Percentiles rank a stretch among this genome's conserved stretches.
Conservation (phyloP, 2,329 filamentous ascomycete genomes). For the Fusarium albosuccineum region DNA sequence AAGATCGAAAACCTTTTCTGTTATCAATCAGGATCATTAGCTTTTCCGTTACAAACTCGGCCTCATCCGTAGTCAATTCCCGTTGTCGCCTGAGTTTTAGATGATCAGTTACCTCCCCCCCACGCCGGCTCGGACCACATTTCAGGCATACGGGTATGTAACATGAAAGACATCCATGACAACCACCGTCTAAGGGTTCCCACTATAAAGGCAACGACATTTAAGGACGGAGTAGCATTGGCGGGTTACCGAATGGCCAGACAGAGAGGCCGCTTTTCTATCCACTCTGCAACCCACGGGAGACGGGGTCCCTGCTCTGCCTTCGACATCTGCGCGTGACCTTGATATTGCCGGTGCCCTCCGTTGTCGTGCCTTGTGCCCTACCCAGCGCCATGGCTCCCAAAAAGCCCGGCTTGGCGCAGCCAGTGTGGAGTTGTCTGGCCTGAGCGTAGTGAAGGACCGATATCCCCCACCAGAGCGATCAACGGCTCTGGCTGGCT, state of each 20-base stretch:
- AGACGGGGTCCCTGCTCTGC: not conserved
- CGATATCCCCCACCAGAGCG: not conserved
- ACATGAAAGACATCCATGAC: not conserved
- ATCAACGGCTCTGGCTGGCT: not conserved
- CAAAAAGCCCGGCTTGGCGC: conserved; percentile 11
- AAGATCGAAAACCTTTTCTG: not conserved
- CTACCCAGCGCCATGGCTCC: not conserved
- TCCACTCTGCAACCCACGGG: not conserved
- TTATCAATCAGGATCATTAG: conserved; percentile 15
- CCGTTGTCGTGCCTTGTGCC: not conserved
- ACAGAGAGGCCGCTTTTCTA: not conserved
- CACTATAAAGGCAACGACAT: conserved; percentile 6
- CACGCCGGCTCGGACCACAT: conserved; percentile 12
- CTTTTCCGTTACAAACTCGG: not conserved
- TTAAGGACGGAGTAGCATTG: not conserved
- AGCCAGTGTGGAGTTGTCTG: not conserved
- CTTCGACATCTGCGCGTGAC: conserved; percentile 1
- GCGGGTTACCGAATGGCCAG: not conserved
- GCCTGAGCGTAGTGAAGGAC: conserved; percentile 8
- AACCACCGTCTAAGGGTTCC: not conserved
- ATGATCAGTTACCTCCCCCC: conserved; percentile 15
- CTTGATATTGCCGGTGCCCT: not conserved
- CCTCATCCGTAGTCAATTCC: not conserved
- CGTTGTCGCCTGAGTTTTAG: conserved; percentile 1
- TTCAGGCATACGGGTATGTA: not conserved